Evolutionary conservation across 73 alveolate species (phyloP).

Genomic region (Breviolum minutum): DNA sequence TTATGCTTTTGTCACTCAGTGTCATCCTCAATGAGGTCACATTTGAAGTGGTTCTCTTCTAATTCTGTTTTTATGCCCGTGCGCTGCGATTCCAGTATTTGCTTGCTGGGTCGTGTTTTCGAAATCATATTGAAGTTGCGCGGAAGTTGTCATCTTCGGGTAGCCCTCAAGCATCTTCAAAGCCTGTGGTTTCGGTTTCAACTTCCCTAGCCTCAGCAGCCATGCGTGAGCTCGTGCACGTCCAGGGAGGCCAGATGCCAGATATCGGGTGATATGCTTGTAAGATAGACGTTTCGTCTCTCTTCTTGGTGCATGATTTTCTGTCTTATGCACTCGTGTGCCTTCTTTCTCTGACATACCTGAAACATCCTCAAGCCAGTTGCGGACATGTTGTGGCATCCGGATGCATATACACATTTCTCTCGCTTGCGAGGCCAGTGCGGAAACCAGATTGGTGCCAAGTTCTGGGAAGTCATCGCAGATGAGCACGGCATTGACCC

Average conservation of each 20-base stretch:
- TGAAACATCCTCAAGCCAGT: too few relatives aligned
- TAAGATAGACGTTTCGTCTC: conserved; percentile 93
- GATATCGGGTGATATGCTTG: too few relatives aligned
- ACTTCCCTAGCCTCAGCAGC: conserved; percentile 87
- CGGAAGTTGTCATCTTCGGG: too few relatives aligned
- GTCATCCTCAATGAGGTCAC: too few relatives aligned
- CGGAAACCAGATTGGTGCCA: conserved; percentile 99
- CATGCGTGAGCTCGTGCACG: conserved; percentile 96
- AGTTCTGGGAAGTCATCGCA: conserved; percentile 99
- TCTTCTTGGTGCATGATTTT: conserved; percentile 93
- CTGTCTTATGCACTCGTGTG: conserved; percentile 98
- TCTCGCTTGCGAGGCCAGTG: conserved; percentile 98
- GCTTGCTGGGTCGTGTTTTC: too few relatives aligned
- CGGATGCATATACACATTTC: conserved; percentile 99
- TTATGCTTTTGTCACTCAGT: too few relatives aligned
- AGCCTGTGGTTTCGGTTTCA: not conserved
- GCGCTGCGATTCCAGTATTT: too few relatives aligned
- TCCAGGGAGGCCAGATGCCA: conserved; percentile 98
- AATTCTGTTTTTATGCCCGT: too few relatives aligned
- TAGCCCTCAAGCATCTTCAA: conserved; percentile 3
- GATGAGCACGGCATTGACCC: conserved; percentile 99
- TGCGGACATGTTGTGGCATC: conserved; percentile 81
- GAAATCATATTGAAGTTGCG: too few relatives aligned
- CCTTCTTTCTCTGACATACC: conserved; percentile 97
- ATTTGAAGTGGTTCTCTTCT: too few relatives aligned